Evolutionary conservation across 2,329 filamentous ascomycete genomes (phyloP).

Genomic region (Diaporthe citri): DNA sequence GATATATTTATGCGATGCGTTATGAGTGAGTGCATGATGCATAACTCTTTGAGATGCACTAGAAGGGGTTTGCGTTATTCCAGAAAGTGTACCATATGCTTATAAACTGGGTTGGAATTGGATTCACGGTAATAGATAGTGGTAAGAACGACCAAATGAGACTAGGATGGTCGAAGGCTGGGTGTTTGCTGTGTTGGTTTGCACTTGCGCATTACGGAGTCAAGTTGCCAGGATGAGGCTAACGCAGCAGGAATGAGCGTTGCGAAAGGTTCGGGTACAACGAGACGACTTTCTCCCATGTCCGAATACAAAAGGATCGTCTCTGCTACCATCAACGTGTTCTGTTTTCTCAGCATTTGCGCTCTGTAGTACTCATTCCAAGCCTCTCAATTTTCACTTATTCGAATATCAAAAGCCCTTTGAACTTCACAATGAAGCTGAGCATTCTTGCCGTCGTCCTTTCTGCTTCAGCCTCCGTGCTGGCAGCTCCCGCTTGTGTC

Average conservation of each 20-base stretch:
- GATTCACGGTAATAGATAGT: background rate
- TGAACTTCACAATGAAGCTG: background rate
- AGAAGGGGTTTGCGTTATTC: background rate
- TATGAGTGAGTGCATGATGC: background rate
- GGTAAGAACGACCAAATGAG: background rate
- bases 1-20: background rate
- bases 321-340: background rate
- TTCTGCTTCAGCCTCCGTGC: background rate
- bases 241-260: background rate
- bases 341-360: background rate
- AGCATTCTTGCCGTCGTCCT: background rate
- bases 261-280: background rate
- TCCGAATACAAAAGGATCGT: conserved; percentile 1
- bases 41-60: background rate
- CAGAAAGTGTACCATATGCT: background rate
- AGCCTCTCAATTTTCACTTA: background rate
- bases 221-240: background rate
- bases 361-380: background rate
- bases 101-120: background rate
- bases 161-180: background rate
- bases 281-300: background rate
- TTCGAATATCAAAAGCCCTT: background rate
- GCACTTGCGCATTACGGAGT: background rate
- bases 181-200: background rate
- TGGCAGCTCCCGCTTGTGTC: background rate